Conservation (phyloP, 2,329 filamentous ascomycete species). For the Cercospora sojina region DNA sequence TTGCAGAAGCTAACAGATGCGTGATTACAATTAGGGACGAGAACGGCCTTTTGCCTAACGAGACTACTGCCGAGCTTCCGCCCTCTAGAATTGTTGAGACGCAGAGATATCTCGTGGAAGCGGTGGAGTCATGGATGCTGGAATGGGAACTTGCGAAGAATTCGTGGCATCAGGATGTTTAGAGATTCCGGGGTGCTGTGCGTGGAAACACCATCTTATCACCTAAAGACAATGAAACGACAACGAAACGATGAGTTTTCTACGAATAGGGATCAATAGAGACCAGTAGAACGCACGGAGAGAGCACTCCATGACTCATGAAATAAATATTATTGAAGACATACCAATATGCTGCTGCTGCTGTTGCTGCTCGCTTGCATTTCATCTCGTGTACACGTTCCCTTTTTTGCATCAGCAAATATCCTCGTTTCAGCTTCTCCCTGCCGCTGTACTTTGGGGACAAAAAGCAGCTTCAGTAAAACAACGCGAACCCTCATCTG, state of each 20-base stretch:
- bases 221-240: too few relatives aligned
- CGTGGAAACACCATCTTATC: too few relatives aligned
- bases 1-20: not conserved
- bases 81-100: conserved; percentile 58
- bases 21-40: conserved; percentile 22
- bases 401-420: not conserved
- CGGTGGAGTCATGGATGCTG: conserved; percentile 66
- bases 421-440: not conserved
- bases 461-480: too few relatives aligned
- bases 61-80: conserved; percentile 59
- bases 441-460: too few relatives aligned
- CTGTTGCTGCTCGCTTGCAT: not conserved
- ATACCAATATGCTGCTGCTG: too few relatives aligned
- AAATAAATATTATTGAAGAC: too few relatives aligned
- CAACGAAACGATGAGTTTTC: too few relatives aligned
- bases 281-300: too few relatives aligned
- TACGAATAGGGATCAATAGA: too few relatives aligned
- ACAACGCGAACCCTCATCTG: too few relatives aligned
- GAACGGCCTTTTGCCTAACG: conserved; percentile 55
- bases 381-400: not conserved
- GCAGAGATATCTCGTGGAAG: conserved; percentile 59
- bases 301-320: too few relatives aligned
- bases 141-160: conserved; percentile 50
- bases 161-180: conserved; percentile 8
- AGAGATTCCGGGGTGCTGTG: not conserved